Conservation (phyloP, 2,329 filamentous ascomycete genomes). For the Verticillium nonalfalfae region DNA sequence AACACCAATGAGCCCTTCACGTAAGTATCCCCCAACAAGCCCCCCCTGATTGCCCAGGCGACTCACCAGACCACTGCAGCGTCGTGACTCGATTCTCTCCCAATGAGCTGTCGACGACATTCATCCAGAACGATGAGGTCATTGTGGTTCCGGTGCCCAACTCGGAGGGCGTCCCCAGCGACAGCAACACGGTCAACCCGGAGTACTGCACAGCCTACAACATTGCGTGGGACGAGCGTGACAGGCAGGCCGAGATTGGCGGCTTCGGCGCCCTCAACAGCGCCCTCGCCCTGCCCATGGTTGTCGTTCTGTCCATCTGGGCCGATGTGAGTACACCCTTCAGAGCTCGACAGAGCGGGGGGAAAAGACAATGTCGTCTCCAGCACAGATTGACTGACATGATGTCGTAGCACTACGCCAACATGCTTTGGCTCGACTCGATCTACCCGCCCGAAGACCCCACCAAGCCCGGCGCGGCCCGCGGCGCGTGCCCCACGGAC, state of each 20-base stretch:
- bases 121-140: slow-evolving; percentile 50
- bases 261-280: slow-evolving; percentile 45
- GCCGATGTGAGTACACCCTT: slow-evolving; percentile 35
- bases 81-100: slow-evolving; percentile 57
- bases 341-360: too few relatives aligned
- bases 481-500: slow-evolving; percentile 16
- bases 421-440: slow-evolving; percentile 67
- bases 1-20: slow-evolving; percentile 51
- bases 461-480: slow-evolving; percentile 15
- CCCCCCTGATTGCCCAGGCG: background rate
- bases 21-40: background rate
- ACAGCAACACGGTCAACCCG: slow-evolving; percentile 38
- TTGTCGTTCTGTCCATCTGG: slow-evolving; percentile 56
- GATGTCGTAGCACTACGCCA: slow-evolving; percentile 36
- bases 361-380: too few relatives aligned
- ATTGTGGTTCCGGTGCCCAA: slow-evolving; percentile 42
- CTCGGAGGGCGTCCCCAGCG: slow-evolving; percentile 14
- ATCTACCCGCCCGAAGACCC: slow-evolving; percentile 39
- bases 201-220: slow-evolving; percentile 50
- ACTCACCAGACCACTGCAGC: slow-evolving; percentile 14
- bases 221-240: slow-evolving; percentile 42
- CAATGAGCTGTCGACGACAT: slow-evolving; percentile 50
- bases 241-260: slow-evolving; percentile 45
- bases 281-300: slow-evolving; percentile 50
- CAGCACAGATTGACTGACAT: background rate